phyloP scores from a whole-genome alignment of 2,329 filamentous ascomycete genomes.

The Phyllosticta citrichinensis region DNA sequence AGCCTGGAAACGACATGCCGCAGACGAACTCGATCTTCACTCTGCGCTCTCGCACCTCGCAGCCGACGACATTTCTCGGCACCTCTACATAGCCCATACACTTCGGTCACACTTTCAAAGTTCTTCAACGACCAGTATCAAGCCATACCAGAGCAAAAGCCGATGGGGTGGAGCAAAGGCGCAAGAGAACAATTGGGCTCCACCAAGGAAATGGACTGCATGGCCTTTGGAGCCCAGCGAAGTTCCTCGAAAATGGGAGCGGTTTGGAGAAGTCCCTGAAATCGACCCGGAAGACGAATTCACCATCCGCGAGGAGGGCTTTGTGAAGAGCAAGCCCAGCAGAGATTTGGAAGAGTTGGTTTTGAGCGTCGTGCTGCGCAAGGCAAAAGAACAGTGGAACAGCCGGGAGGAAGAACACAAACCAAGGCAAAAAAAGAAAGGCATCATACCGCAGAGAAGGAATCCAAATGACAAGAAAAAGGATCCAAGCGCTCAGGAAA shows the following conservation, averaged over 20 bases:
- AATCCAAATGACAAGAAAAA: conserved; percentile 13
- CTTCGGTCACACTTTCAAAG: conserved; percentile 45
- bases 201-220: conserved; percentile 61
- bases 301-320: conserved; percentile 36
- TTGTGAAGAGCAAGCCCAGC: conserved; percentile 40
- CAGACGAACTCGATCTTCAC: conserved; percentile 52
- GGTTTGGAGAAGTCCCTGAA: conserved; percentile 25
- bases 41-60: conserved; percentile 53
- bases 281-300: conserved; percentile 41
- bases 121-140: conserved; percentile 11
- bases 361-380: conserved; percentile 53
- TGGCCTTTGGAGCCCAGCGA: conserved; percentile 63
- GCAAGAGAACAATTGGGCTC: conserved; percentile 27
- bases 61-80: conserved; percentile 58
- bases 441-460: neutral
- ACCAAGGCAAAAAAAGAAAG: neutral
- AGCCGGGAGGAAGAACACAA: conserved; percentile 18
- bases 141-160: conserved; percentile 31
- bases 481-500: conserved; percentile 11
- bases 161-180: conserved; percentile 28
- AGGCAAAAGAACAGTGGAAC: conserved; percentile 55
- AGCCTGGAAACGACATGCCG: conserved; percentile 57
- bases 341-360: conserved; percentile 60
- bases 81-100: conserved; percentile 69
- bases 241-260: conserved; percentile 51